Evolutionary conservation across 2,329 filamentous ascomycete species (phyloP).

Genomic region (Diaporthe amygdali): DNA sequence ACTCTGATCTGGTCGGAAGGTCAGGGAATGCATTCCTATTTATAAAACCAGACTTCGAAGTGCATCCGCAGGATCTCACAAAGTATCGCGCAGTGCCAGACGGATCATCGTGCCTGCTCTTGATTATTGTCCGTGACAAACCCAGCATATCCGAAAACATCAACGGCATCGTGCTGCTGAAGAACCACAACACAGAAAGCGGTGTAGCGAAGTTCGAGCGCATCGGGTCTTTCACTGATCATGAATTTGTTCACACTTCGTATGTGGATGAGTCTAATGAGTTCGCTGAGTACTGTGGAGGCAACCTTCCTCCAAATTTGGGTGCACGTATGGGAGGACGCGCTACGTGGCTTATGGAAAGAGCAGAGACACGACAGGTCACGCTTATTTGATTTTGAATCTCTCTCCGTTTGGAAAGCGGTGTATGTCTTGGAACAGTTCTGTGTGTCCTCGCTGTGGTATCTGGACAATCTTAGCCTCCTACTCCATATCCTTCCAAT

Average conservation of each 20-base stretch:
- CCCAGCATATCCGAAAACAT: neutral
- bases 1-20: neutral
- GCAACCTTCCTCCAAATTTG: neutral
- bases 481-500: no score
- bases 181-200: neutral
- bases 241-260: accelerated
- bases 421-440: no score
- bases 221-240: neutral
- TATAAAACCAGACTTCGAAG: neutral
- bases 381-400: neutral
- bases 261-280: neutral
- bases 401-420: no score
- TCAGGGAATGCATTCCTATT: neutral
- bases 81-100: neutral
- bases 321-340: accelerated
- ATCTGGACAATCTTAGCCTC: no score
- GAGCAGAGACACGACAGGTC: neutral
- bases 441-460: no score
- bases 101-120: neutral
- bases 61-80: neutral
- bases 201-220: neutral
- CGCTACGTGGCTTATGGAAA: neutral
- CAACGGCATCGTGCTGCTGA: neutral
- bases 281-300: neutral
- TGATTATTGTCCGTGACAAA: neutral